These are phyloP conservation scores for Zoysia matrella DNA, from an alignment of 202 grass and related monocot species.

Conservation along the genomic window DNA sequence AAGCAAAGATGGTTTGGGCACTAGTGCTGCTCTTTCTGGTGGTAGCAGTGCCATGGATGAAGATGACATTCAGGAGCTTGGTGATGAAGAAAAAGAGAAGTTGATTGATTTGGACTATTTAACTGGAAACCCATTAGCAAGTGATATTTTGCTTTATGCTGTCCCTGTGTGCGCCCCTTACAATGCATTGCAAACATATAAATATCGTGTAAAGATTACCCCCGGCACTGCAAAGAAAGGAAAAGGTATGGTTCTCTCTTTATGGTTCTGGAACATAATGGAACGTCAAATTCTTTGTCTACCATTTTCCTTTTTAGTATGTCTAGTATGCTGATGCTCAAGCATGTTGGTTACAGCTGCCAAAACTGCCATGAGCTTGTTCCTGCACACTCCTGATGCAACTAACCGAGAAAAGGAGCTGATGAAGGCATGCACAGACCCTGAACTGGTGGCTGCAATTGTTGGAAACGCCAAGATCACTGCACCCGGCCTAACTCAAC, in stretches of 20 bases:
- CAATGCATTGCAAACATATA: slow-evolving; percentile 92
- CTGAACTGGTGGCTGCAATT: slow-evolving; percentile 92
- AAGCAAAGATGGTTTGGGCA: slow-evolving; percentile 47
- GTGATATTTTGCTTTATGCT: slow-evolving; percentile 93
- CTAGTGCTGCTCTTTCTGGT: slow-evolving; percentile 37
- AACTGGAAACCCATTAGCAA: slow-evolving; percentile 79
- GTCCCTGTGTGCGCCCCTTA: slow-evolving; percentile 92
- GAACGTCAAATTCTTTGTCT: neutral
- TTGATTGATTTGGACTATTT: slow-evolving; percentile 94
- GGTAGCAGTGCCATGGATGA: slow-evolving; percentile 56
- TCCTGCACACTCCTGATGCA: slow-evolving; percentile 71
- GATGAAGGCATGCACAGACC: slow-evolving; percentile 93
- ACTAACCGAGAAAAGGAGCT: slow-evolving; percentile 90
- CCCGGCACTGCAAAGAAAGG: slow-evolving; percentile 95
- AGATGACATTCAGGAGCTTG: slow-evolving; percentile 66
- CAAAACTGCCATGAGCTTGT: slow-evolving; percentile 92
- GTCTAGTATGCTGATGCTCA: slow-evolving; percentile 16
- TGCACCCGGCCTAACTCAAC: slow-evolving; percentile 77
- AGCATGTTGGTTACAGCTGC: slow-evolving; percentile 63
- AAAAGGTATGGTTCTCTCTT: slow-evolving; percentile 61
- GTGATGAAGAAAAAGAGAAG: slow-evolving; percentile 82
- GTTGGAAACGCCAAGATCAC: slow-evolving; percentile 90
- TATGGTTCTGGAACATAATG: neutral
- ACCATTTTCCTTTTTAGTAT: neutral
- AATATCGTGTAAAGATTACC: slow-evolving; percentile 97